phyloP scores from a whole-genome alignment of 495 filamentous ascomycete species.

The Annulohypoxylon moriforme region DNA sequence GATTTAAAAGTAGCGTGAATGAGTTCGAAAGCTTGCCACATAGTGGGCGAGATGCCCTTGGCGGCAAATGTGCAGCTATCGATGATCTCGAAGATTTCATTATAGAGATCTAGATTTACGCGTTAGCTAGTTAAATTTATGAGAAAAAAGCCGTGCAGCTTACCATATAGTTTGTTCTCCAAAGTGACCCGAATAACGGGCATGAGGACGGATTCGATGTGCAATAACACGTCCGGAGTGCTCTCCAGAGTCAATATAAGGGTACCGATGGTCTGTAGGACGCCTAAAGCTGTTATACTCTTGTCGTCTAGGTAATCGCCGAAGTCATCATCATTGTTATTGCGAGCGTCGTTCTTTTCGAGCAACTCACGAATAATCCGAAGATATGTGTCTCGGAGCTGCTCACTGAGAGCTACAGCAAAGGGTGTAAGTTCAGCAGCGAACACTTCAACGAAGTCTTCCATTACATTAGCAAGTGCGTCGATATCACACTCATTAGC shows the following conservation, averaged over 20 bases:
- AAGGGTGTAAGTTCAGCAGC: conserved; percentile 95
- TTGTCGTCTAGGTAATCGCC: conserved; percentile 97
- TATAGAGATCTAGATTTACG: conserved; percentile 77
- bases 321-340: conserved; percentile 78
- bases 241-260: conserved; percentile 96
- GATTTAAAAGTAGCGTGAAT: conserved; percentile 98
- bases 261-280: conserved; percentile 97
- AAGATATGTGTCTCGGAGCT: conserved; percentile 95
- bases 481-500: conserved; percentile 97
- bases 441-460: conserved; percentile 99
- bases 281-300: conserved; percentile 95
- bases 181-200: conserved; percentile 95
- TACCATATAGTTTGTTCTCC: conserved; percentile 94
- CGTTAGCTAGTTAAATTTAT: conserved; percentile 38
- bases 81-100: conserved; percentile 98
- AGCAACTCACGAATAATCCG: conserved; percentile 91
- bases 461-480: conserved; percentile 98
- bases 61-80: conserved; percentile 99
- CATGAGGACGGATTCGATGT: conserved; percentile 95
- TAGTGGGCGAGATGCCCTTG: conserved; percentile 91
- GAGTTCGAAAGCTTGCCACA: conserved; percentile 98
- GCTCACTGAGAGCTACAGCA: conserved; percentile 96
- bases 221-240: conserved; percentile 91
- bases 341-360: conserved; percentile 79
- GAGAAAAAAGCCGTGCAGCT: conserved; percentile 13